Evolutionary conservation across 2,329 filamentous ascomycete species (phyloP).

Genomic region (Xylaria sp.): DNA sequence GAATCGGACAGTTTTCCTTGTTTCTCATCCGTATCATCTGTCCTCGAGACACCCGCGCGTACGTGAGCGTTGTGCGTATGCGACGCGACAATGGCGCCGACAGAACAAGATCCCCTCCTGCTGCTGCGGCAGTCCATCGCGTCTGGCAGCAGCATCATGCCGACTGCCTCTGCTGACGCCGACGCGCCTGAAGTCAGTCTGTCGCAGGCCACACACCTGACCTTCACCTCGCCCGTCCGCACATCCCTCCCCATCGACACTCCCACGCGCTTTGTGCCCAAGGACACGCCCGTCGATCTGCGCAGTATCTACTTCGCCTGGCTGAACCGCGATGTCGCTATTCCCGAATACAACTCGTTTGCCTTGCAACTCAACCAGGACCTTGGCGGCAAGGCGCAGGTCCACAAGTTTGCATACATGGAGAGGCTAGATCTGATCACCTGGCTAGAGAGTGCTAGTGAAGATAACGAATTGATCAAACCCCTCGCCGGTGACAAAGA

Average conservation of each 20-base stretch:
- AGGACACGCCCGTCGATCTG: slow-evolving; percentile 79
- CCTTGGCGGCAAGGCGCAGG: slow-evolving; percentile 72
- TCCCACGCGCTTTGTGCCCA: slow-evolving; percentile 88
- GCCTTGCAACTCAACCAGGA: slow-evolving; percentile 84
- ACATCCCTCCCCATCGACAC: slow-evolving; percentile 74
- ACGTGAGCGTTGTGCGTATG: not conserved
- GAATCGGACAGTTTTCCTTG: not conserved
- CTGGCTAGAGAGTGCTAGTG: slow-evolving; percentile 89
- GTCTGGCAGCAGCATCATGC: slow-evolving; percentile 73
- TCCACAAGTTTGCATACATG: slow-evolving; percentile 90
- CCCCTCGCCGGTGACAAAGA: slow-evolving; percentile 76
- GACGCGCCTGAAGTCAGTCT: slow-evolving; percentile 71
- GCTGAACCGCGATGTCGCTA: slow-evolving; percentile 89
- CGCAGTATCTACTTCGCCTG: slow-evolving; percentile 97
- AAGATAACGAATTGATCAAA: slow-evolving; percentile 93
- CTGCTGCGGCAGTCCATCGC: slow-evolving; percentile 87
- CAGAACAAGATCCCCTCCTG: slow-evolving; percentile 79
- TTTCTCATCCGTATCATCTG: not conserved
- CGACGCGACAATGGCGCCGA: slow-evolving; percentile 62
- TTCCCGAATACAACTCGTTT: slow-evolving; percentile 89
- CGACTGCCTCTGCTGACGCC: slow-evolving; percentile 75
- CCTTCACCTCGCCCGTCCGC: slow-evolving; percentile 71
- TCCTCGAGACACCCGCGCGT: not conserved
- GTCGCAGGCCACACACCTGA: slow-evolving; percentile 80
- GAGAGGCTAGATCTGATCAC: slow-evolving; percentile 91